Evolutionary conservation across 2,329 filamentous ascomycete genomes (phyloP).

Genomic region (Fusarium heterosporum): DNA sequence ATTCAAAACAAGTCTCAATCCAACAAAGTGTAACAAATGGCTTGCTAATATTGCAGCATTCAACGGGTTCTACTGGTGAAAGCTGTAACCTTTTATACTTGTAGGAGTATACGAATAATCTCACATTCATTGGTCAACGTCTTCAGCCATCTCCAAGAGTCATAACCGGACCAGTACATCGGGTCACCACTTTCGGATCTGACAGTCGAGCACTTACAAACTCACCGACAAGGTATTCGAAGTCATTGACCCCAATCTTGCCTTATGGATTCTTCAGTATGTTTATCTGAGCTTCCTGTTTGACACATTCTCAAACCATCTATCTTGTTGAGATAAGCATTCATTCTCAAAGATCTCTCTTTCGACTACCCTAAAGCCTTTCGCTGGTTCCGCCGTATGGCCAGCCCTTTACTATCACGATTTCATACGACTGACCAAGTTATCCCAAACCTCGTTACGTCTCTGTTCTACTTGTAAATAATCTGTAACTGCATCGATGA

Average conservation of each 20-base stretch:
- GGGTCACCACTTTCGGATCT: not conserved
- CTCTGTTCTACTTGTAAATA: not conserved
- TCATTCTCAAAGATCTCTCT: not conserved
- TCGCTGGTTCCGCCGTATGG: no score
- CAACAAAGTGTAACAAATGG: not conserved
- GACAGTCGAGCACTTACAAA: not conserved
- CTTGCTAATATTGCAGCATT: no score
- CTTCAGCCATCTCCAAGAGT: not conserved
- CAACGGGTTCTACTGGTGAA: no score
- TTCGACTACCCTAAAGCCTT: no score
- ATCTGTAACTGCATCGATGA: not conserved
- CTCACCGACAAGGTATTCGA: not conserved
- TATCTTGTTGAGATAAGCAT: not conserved
- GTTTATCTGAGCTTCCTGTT: not conserved
- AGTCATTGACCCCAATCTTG: not conserved
- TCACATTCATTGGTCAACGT: no score
- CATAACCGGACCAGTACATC: not conserved
- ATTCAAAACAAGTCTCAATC: not conserved
- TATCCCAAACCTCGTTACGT: not conserved
- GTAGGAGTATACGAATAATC: no score
- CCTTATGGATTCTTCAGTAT: not conserved
- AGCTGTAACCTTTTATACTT: no score
- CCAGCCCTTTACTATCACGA: no score
- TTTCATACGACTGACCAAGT: no score
- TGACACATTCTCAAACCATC: not conserved